phyloP scores from a whole-genome alignment of 2,329 filamentous ascomycete genomes.

The Balansia obtecta region DNA sequence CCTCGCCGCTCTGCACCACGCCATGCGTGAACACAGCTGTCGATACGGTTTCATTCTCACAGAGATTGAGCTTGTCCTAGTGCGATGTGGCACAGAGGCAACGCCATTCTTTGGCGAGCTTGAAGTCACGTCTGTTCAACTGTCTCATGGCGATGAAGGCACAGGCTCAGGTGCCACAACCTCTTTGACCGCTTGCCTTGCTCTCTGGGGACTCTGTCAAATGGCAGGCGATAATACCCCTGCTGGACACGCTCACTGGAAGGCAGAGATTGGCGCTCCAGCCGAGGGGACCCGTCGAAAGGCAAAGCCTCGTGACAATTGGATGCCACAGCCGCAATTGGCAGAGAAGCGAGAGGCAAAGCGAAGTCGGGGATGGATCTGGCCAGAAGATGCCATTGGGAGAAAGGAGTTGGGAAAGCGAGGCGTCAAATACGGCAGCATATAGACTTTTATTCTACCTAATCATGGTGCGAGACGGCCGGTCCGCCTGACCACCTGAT shows the following conservation, averaged over 20 bases:
- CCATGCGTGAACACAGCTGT: constrained; percentile 87
- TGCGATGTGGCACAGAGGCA: constrained; percentile 61
- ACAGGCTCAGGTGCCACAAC: constrained; percentile 30
- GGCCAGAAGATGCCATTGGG: constrained; percentile 61
- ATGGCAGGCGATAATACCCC: constrained; percentile 47
- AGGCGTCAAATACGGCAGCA: constrained; percentile 43
- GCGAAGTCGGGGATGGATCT: constrained; percentile 60
- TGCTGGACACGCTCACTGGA: constrained; percentile 48
- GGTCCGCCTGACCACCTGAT: neutral
- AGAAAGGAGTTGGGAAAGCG: constrained; percentile 60
- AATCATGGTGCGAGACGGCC: neutral
- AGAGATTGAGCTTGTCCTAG: constrained; percentile 86
- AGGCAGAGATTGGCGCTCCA: constrained; percentile 60
- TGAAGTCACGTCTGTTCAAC: constrained; percentile 55
- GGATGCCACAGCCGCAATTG: constrained; percentile 63
- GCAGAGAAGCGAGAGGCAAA: constrained; percentile 69
- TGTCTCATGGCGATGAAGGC: constrained; percentile 28
- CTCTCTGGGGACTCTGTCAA: constrained; percentile 68
- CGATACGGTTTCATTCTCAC: constrained; percentile 95
- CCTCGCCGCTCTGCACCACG: constrained; percentile 73
- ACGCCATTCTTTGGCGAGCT: constrained; percentile 82
- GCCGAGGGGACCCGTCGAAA: constrained; percentile 61
- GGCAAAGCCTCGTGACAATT: constrained; percentile 54
- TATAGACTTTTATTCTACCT: neutral
- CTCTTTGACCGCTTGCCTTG: constrained; percentile 57